These are phyloP conservation scores for Yueomyces sp. DNA, from an alignment of 805 yeast species.

Conservation along the genomic window DNA sequence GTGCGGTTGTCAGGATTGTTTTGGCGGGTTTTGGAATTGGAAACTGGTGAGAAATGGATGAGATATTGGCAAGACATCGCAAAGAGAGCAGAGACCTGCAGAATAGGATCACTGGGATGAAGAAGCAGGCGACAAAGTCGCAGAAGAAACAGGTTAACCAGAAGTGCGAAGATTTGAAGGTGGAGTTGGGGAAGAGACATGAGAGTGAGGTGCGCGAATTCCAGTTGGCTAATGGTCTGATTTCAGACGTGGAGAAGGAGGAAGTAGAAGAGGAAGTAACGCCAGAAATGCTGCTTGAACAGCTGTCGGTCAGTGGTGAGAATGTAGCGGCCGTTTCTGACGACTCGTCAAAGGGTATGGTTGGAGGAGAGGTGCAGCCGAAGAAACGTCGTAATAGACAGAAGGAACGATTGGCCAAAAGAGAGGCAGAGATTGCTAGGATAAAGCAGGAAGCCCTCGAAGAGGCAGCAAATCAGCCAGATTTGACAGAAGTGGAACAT, in stretches of 20 bases:
- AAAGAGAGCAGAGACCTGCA: constrained; percentile 56
- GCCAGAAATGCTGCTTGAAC: constrained; percentile 57
- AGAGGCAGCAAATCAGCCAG: constrained; percentile 58
- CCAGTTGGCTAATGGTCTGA: constrained; percentile 3
- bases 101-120: constrained; percentile 58
- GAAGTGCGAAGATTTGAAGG: constrained; percentile 48
- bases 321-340: no score
- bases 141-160: constrained; percentile 53
- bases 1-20: no score
- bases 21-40: no score
- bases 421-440: constrained; percentile 55
- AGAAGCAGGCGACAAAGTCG: constrained; percentile 73
- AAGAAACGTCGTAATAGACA: constrained; percentile 57
- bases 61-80: constrained; percentile 36
- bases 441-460: constrained; percentile 52
- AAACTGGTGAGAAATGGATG: constrained; percentile 10
- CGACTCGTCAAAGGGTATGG: no score
- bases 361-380: neutral
- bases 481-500: constrained; percentile 58
- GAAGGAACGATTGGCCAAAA: constrained; percentile 65
- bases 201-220: constrained; percentile 32
- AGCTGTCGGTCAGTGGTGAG: constrained; percentile 19
- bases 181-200: constrained; percentile 41
- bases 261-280: constrained; percentile 37
- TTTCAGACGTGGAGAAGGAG: constrained; percentile 17